Evolutionary conservation across 768 basidiomycete genomes (phyloP), one percentile per base, ranked within the genome.

Genomic region (Leccinum aurantiacum): DNA sequence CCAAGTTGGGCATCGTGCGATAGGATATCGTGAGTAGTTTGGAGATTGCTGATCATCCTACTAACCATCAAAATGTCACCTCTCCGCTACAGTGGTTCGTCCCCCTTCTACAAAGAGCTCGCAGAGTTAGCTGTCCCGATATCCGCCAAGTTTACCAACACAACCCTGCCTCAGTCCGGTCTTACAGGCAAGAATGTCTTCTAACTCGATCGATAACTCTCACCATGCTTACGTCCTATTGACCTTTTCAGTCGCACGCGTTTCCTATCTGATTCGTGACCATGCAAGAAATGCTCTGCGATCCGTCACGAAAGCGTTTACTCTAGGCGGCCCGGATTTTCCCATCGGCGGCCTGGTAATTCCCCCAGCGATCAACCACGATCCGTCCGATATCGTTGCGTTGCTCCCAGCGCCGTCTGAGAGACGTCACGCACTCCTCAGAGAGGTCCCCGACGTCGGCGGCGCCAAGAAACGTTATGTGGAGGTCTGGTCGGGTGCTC

Each of bases 221-320:
- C 4, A 19, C 27, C 6, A 31, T 4, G 19, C 6, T 11, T 35
- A 19, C 10, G 29, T 24, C 8, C 41, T 4, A 24, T 24, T 24
- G 1, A 48, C 14, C 47, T 22, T 48, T 51, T 25, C 5, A 80
- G 82, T 72, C 9, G 66, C 83, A 35, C 79, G 82, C 27, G 64
- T 84, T 22, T 71, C 75, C 0, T 84, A 79, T 58, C 77, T 79
- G 1, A 72, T 80, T 22, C 75, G 78, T 35, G 84, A 88, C 66
- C 83, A 85, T 63, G 66, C 71, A 22, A 75, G 77, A 47, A 85
- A 87, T 56, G 62, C 68, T 31, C 85, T 82, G 61, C 76, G 79
- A 63, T 77, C 74, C 2, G 56, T 83, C 56, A 66, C 72, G 9
- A 84, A 79, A 65, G 73, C 77, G 0, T 65, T 80, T 55, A 68